Evolutionary conservation across 2,329 filamentous ascomycete genomes (phyloP), one percentile per base, ranked within the genome.

Genomic region (Monilinia fructigena): DNA sequence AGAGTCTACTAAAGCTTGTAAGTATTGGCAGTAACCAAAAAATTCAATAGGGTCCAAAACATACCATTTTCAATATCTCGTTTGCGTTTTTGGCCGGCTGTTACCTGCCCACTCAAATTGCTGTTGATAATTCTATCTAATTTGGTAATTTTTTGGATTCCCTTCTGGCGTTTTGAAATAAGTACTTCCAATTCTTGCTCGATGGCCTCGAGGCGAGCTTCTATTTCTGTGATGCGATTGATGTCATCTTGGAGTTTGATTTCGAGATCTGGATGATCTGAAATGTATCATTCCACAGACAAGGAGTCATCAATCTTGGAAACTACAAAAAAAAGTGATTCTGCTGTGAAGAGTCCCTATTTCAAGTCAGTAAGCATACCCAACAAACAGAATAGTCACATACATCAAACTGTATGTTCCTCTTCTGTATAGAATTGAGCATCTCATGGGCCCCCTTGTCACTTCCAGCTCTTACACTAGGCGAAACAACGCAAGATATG

Each of bases 301-400:
- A 71, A 60, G 8, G 48, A 35, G 7, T 42, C 18, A 63, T 73
- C 72, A 8, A 60, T 70, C 28, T 72, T 58, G 1, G 67, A 54
- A 1, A 73, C 10, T 7, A 73, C 54, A 50, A 72, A 74, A 53
- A 67, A 71, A 10, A 74, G 42, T 1, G 38, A 53, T 1, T 71
- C 66, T 3, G 52, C 38, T 11, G 66, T 65, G 54, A 64, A 72
- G 0, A 62, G 35, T 16, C 67, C 68, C 52, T 54, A 11, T 38
- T 4, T 4, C 2, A 54, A n/a, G 6, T 54, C 10, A 54, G 52
- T 35, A 38, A 35, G 6, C 23, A 35, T 35, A 12, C 8, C 0
- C 7, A 54, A 26, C 8, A 4, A 11, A 12, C 4, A 12, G 20
- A 12, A 35, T 12, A 54, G 2, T 38, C 0, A 35, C 28, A 38